phyloP scores from a whole-genome alignment of 352 stramenopile species.

The Albugo candida region DNA sequence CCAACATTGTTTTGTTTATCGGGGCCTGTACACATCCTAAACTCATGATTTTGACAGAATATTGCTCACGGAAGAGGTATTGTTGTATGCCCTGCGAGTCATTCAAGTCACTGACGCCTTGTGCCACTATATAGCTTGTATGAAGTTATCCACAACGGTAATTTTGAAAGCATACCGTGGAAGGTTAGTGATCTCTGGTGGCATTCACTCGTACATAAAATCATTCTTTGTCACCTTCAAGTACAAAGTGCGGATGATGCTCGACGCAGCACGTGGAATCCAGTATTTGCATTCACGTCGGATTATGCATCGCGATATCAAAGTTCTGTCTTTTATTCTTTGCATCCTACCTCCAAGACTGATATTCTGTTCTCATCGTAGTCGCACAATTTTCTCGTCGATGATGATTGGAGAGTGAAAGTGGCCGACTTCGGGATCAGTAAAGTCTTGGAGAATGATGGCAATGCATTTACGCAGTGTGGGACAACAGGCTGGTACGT shows the following conservation, averaged over 20 bases:
- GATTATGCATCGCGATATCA: conserved; percentile 82
- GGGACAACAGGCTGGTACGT: conserved; percentile 71
- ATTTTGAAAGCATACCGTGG: conserved; percentile 79
- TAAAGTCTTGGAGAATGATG: conserved; percentile 72
- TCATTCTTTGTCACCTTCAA: conserved; percentile 8
- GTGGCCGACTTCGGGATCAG: conserved; percentile 80
- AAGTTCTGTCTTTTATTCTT: conserved; percentile 17
- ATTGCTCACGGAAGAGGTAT: conserved; percentile 77
- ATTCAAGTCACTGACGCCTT: not conserved
- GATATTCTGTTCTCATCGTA: conserved; percentile 8
- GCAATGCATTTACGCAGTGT: conserved; percentile 64
- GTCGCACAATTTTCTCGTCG: conserved; percentile 81
- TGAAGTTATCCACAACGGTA: conserved; percentile 77
- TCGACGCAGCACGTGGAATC: conserved; percentile 73
- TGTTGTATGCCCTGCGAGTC: not conserved
- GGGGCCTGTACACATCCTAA: conserved; percentile 76
- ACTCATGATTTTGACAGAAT: conserved; percentile 80
- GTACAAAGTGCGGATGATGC: conserved; percentile 83
- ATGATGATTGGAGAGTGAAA: conserved; percentile 80
- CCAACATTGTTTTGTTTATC: conserved; percentile 83
- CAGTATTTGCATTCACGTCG: conserved; percentile 74
- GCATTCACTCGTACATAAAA: not conserved
- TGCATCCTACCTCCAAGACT: not conserved
- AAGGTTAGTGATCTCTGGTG: conserved; percentile 23
- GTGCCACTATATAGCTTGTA: conserved; percentile 31